Percentiles rank a stretch among this genome's conserved stretches.
Conservation (phyloP, 805 yeast species). For the Grigorovia jiainica region DNA sequence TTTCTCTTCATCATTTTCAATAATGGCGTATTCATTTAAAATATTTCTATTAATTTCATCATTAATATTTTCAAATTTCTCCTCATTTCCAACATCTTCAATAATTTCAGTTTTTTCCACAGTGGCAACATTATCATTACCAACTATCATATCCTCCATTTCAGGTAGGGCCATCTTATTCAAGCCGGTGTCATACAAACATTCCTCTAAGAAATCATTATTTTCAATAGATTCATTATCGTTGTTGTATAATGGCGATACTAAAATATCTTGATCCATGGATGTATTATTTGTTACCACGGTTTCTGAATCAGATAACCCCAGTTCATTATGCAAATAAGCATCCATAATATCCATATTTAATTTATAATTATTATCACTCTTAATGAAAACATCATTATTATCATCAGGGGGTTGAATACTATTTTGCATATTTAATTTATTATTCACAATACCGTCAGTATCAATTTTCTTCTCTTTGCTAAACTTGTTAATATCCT, state of each 20-base stretch:
- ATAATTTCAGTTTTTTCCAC: slow-evolving; percentile 16
- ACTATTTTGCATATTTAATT: neutral
- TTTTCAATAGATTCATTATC: slow-evolving; percentile 13
- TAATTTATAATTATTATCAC: neutral
- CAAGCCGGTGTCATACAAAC: slow-evolving; percentile 14
- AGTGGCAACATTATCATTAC: slow-evolving; percentile 8
- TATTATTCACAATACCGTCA: neutral
- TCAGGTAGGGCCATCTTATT: too few relatives aligned
- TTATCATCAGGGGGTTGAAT: neutral
- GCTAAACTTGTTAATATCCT: neutral
- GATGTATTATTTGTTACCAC: neutral
- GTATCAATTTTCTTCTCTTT: neutral
- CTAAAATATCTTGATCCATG: slow-evolving; percentile 17
- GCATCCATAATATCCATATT: slow-evolving; percentile 7
- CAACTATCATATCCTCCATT: too few relatives aligned
- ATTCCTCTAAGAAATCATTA: slow-evolving; percentile 5
- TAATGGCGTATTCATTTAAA: too few relatives aligned
- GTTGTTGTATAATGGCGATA: slow-evolving; percentile 18
- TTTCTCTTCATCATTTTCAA: neutral
- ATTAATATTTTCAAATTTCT: neutral
- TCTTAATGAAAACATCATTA: slow-evolving; percentile 1
- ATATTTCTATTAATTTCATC: neutral
- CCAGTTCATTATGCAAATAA: slow-evolving; percentile 5
- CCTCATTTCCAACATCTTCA: neutral
- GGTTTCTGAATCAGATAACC: slow-evolving; percentile 7